Evolutionary conservation across 148 eudicot species (phyloP), one percentile per base, ranked within the genome.

Genomic region (Rhododendron griersonianum): DNA sequence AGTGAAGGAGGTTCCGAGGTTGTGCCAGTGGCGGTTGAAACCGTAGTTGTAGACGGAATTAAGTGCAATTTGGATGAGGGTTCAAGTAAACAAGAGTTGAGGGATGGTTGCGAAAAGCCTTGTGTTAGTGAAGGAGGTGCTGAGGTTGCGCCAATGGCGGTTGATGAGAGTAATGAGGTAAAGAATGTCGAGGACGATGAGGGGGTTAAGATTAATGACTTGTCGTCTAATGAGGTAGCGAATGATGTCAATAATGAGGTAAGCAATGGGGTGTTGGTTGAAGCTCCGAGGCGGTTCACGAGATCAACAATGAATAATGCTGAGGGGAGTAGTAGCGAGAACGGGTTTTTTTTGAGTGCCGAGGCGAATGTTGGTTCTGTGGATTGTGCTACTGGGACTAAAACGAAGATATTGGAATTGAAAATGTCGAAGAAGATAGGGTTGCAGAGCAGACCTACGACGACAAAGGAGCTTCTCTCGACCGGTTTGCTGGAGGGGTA

Each of bases 401-500:
- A 88, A 48, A 81, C 86, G 28, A 91, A 87, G 89, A 87, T 91
- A 67, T 33, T 90, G 90, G 98, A 93, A 85, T 82, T 90, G 87
- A 90, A 92, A 85, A 91, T 92, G 92, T 88, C 95, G 5, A 91
- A 95, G 86, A 91, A 92, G 78, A 87, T 92, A 44, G 88, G 82
- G 33, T 25, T 90, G 53, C 87, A 44, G 47, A 91, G 86, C 85
- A 87, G 61, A 45, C 97, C 97, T 15, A 87, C 83, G 2, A 94
- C 91, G 1, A 92, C 91, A 37, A 91, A 86, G 87, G 97, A 94
- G 89, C 97, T 95, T 84, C 88, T 95, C 18, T 93, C 91, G 82
- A 95, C 98, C 13, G 96, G 97, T 75, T 87, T 97, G 93, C 91
- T 97, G 11, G 99, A 97, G 86, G 98, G 98, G 3, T 94, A 92